Percentiles rank a stretch among this genome's conserved stretches.
phyloP scores from a whole-genome alignment of 768 basidiomycete genomes.

The Pleurotus pulmonarius region DNA sequence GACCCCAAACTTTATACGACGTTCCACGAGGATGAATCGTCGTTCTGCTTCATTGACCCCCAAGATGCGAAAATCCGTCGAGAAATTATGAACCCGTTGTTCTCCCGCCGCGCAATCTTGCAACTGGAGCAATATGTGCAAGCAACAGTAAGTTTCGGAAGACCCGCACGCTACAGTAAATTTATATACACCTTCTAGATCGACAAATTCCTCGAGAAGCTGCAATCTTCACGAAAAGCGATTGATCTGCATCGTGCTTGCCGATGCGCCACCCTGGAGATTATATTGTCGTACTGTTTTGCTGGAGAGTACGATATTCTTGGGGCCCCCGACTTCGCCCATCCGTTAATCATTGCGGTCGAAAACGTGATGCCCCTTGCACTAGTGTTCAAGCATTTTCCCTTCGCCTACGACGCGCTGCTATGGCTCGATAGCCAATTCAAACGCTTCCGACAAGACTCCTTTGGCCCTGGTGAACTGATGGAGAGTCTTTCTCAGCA shows the following conservation, averaged over 20 bases:
- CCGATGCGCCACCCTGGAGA: slow-evolving; percentile 23
- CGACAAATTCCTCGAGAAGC: slow-evolving; percentile 16
- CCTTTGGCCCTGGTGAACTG: slow-evolving; percentile 14
- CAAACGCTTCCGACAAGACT: slow-evolving; percentile 11
- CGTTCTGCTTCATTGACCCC: slow-evolving; percentile 23
- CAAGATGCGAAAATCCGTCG: slow-evolving; percentile 21
- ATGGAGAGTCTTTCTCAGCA: slow-evolving; percentile 13
- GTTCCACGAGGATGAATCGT: slow-evolving; percentile 21
- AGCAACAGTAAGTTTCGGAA: slow-evolving; percentile 16
- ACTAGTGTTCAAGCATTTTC: slow-evolving; percentile 17
- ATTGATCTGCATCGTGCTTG: slow-evolving; percentile 22
- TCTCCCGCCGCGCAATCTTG: slow-evolving; percentile 29
- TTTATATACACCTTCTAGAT: slow-evolving; percentile 12
- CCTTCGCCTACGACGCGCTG: slow-evolving; percentile 16
- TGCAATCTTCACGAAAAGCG: slow-evolving; percentile 9
- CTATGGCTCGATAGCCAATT: slow-evolving; percentile 12
- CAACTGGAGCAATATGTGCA: slow-evolving; percentile 24
- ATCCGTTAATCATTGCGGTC: slow-evolving; percentile 20
- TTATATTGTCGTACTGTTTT: slow-evolving; percentile 29
- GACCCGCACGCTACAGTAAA: not conserved
- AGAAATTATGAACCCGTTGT: slow-evolving; percentile 26
- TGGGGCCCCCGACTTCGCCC: slow-evolving; percentile 18
- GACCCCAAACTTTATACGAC: slow-evolving; percentile 21
- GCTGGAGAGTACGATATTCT: slow-evolving; percentile 21
- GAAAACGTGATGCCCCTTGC: slow-evolving; percentile 9